Base-by-base conservation (phyloP, 306 rosid species). In the Canavalia gladiata region DNA sequence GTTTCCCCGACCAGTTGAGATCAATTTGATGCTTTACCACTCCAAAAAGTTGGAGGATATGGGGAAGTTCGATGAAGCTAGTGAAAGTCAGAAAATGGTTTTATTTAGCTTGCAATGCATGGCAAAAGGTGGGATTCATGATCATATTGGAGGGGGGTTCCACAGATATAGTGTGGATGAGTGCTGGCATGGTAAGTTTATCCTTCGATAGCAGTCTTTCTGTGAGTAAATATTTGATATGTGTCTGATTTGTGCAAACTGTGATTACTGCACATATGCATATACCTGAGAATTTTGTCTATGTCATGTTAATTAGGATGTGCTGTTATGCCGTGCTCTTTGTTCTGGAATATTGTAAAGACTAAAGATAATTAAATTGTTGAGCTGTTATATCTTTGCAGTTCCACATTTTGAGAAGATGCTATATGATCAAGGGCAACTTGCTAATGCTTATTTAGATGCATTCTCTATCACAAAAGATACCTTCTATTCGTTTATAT, bases 351-450 rank as follows among this genome's bases (percentile, higher is more conserved):
- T 75, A 29, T 73, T 78, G 59, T 80, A 58, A 46, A 58, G 71
- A 64, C 72, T 80, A 58, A 46, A 58, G 71, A 64, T 75, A 68
- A 67, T 71, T 66, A 51, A 68, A 75, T 77, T 70, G 65, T 60
- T 78, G 78, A 83, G 65, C 73, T 74, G 58, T 60, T 30, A 63
- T 33, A 73, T 73, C 74, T 64, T 84, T 87, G 91, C 93, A 95
- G 99, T 95, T 81, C 99, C 99, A 18, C 99, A 95, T 91, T 95
- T 95, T 65, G 99, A 95, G 92, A 93, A 95, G 94, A 95, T 95
- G 99, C 89, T 95, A 70, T 93, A 95, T 78, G 99, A 95, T 87
- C 97, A 95, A 87, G 97, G 97, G 67, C 99, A 95, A 87, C 87
- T 95, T 59, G 92, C 87, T 65, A 91, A 89, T 89, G 95, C 82